phyloP scores from a whole-genome alignment of 495 filamentous ascomycete genomes.

The Podospora tetraspora region DNA sequence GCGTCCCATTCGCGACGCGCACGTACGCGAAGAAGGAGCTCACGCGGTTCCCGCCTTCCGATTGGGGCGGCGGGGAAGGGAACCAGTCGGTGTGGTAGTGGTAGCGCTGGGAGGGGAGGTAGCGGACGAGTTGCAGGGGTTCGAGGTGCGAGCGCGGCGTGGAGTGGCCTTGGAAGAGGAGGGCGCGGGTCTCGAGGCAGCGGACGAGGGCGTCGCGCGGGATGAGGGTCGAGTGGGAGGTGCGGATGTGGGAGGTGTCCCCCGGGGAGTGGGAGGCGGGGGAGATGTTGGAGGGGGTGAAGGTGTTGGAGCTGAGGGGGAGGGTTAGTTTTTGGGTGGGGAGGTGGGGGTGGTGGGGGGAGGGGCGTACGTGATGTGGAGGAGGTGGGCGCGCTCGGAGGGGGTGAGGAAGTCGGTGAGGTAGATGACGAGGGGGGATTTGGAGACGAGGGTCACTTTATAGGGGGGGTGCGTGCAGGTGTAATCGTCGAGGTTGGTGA shows the following conservation, averaged over 20 bases:
- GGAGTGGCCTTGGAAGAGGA: constrained; percentile 62
- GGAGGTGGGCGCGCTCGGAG: constrained; percentile 38
- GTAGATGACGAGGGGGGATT: constrained; percentile 52
- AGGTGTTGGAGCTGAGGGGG: constrained; percentile 30
- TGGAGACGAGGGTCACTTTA: constrained; percentile 47
- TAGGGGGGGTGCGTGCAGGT: constrained; percentile 41
- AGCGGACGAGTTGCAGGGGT: constrained; percentile 51
- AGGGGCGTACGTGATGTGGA: constrained; percentile 36
- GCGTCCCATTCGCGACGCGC: constrained; percentile 38
- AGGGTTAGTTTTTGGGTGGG: constrained; percentile 1
- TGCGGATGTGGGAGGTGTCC: constrained; percentile 34
- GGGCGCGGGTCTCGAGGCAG: constrained; percentile 65
- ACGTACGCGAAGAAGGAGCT: constrained; percentile 56
- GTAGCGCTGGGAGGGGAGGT: constrained; percentile 44
- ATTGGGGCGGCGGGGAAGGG: constrained; percentile 28
- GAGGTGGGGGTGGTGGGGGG: background rate
- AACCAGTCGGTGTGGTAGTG: constrained; percentile 57
- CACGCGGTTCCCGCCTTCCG: constrained; percentile 44
- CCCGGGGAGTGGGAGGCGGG: constrained; percentile 27
- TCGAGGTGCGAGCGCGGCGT: constrained; percentile 42
- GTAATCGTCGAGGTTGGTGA: constrained; percentile 21
- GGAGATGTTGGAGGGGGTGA: constrained; percentile 32
- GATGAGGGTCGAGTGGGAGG: constrained; percentile 42
- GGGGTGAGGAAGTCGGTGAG: constrained; percentile 45
- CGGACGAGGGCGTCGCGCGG: constrained; percentile 54